Conservation (phyloP, 2,329 filamentous ascomycete genomes). For the Fusarium continuum region DNA sequence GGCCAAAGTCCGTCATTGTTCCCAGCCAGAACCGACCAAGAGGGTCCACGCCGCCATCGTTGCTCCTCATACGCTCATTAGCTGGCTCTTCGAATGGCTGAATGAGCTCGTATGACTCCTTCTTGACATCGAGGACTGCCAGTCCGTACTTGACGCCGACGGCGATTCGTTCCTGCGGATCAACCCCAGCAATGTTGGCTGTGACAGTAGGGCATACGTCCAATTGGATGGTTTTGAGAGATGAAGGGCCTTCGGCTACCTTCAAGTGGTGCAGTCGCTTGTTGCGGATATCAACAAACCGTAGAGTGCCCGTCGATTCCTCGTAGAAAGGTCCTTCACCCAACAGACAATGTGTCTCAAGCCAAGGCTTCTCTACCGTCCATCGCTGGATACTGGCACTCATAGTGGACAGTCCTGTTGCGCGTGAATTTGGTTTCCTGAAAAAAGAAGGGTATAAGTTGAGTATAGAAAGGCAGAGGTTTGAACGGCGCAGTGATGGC, state of each 20-base stretch:
- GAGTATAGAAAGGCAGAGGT: not conserved
- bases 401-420: constrained; percentile 6
- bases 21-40: constrained; percentile 86
- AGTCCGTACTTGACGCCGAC: constrained; percentile 84
- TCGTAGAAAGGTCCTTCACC: constrained; percentile 83
- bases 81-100: constrained; percentile 55
- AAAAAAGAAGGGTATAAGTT: not conserved
- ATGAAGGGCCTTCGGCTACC: constrained; percentile 68
- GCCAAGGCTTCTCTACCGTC: constrained; percentile 62
- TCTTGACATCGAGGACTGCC: constrained; percentile 75
- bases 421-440: not conserved
- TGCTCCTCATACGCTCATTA: constrained; percentile 70
- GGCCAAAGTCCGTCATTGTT: constrained; percentile 79
- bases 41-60: constrained; percentile 84
- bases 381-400: constrained; percentile 58
- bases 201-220: constrained; percentile 71
- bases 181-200: constrained; percentile 76
- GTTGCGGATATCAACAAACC: constrained; percentile 85
- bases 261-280: constrained; percentile 77
- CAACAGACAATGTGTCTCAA: constrained; percentile 70
- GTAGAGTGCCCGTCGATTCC: constrained; percentile 68
- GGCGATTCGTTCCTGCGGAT: constrained; percentile 71
- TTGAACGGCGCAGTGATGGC: not conserved
- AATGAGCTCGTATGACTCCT: constrained; percentile 64
- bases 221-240: constrained; percentile 68